Evolutionary conservation across 768 basidiomycete species (phyloP), one percentile per base, ranked within the genome.

Genomic region (Pleurotus sapidus): DNA sequence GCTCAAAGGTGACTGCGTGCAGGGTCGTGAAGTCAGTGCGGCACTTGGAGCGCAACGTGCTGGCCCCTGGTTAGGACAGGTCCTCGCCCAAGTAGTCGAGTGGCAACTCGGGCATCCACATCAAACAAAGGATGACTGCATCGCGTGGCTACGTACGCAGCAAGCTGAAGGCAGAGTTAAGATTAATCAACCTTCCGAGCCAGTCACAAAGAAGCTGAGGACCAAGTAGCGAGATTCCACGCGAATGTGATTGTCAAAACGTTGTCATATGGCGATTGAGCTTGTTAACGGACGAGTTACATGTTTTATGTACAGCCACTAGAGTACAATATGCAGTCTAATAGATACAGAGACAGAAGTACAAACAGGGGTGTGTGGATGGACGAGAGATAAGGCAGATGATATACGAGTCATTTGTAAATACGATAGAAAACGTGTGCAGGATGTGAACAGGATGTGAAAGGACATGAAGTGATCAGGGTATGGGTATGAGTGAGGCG

Each of bases 81-180:
- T 87, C 5, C 74, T 93, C 17, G 73, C 78, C n/a, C 80, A 77
- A 47, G 78, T 98, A 23, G 65, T 93, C 17, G 82, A 87, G 59
- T 98, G 95, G 95, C 93, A 95, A 64, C 77, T 98, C 5, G 86
- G 83, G 37, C 74, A 94, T 67, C 92, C 95, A 0, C 64, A 76
- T 2, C 81, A 78, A 1, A 81, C 83, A 3, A 83, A 84, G 64
- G 87, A 84, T 4, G 82, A 85, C 3, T 95, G 93, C 66, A 67
- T 75, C 25, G 67, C 67, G 11, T 97, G 93, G 93, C 72, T 98
- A 43, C 70, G 72, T 57, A 69, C 71, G n/a, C 82, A 87, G 64
- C 76, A 76, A 38, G 66, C 63, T 6, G 73, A 77, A 23, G 84
- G 83, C n/a, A 68, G 72, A 40, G 65, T 88, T 63, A 56, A 64